Evolutionary conservation across 202 grass and related monocot genomes (phyloP).

Genomic region (Carex sylvatica): DNA sequence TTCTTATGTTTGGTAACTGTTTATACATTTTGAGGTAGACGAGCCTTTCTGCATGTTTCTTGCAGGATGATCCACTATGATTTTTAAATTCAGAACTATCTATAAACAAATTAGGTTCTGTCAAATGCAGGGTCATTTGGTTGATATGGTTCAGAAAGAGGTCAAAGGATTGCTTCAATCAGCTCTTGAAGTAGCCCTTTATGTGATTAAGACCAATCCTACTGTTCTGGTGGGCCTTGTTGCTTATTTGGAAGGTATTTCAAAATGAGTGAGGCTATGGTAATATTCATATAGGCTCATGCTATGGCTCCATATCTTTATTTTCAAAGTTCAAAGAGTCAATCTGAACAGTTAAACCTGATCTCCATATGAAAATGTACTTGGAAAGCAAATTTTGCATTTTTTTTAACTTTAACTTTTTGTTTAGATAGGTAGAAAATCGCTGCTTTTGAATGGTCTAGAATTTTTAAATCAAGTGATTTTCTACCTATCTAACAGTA

Average conservation of each 20-base stretch:
- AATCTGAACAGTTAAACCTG: no score
- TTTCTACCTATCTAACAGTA: no score
- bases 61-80: background rate
- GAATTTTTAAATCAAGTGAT: no score
- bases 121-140: slow-evolving; percentile 68
- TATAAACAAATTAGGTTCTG: background rate
- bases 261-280: background rate
- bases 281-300: no score
- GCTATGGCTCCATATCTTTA: no score
- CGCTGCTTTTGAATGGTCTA: no score
- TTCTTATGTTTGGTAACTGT: slow-evolving; percentile 27
- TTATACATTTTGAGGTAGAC: background rate
- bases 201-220: slow-evolving; percentile 84
- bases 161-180: slow-evolving; percentile 85
- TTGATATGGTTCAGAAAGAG: slow-evolving; percentile 86
- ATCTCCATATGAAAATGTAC: no score
- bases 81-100: slow-evolving; percentile 8
- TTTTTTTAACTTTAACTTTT: no score
- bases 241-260: slow-evolving; percentile 93
- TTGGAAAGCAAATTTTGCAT: no score
- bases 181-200: slow-evolving; percentile 90
- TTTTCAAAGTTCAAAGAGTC: no score
- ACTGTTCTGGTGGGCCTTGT: slow-evolving; percentile 86
- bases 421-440: no score
- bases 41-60: background rate